A percentile compares a stretch with the other conserved stretches of the same genome.
Evolutionary conservation across 495 filamentous ascomycete species (phyloP).

Genomic region (Neurospora sp.): DNA sequence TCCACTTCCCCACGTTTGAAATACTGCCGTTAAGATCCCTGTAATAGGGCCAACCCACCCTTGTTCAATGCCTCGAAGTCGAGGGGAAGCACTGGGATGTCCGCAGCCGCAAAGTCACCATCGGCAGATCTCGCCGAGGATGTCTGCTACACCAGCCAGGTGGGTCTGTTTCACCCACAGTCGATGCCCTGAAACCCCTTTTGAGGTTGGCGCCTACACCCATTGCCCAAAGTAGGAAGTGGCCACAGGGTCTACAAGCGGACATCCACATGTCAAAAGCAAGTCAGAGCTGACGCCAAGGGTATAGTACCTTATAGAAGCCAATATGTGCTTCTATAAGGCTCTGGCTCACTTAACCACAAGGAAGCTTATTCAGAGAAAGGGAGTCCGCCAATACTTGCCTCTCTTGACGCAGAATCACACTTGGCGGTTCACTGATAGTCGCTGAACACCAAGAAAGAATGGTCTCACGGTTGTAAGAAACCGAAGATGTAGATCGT

Average conservation of each 20-base stretch:
- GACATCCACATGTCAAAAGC: not conserved
- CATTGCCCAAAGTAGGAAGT: not conserved
- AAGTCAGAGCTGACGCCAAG: not conserved
- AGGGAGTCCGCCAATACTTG: not conserved
- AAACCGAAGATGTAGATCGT: not conserved
- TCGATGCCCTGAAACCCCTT: not conserved
- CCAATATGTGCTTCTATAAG: not conserved
- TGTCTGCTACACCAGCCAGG: conserved; percentile 2
- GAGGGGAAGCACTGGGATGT: not conserved
- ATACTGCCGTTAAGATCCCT: not conserved
- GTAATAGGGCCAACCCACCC: not conserved
- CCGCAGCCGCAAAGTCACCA: not conserved
- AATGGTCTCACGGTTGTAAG: not conserved
- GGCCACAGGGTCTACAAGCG: not conserved
- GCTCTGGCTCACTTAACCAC: not conserved
- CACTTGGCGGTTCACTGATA: not conserved
- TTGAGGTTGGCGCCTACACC: not conserved
- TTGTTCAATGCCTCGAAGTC: not conserved
- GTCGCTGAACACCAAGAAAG: not conserved
- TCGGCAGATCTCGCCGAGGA: not conserved
- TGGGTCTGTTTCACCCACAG: conserved; percentile 13
- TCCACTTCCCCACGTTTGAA: not conserved
- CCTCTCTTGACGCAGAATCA: not conserved
- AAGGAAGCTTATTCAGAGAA: not conserved
- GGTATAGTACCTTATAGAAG: not conserved